Percentiles rank a stretch among this genome's conserved stretches.
These are phyloP conservation scores for Auriculariales sp. DNA, from an alignment of 768 basidiomycete genomes.

Conservation along the genomic window DNA sequence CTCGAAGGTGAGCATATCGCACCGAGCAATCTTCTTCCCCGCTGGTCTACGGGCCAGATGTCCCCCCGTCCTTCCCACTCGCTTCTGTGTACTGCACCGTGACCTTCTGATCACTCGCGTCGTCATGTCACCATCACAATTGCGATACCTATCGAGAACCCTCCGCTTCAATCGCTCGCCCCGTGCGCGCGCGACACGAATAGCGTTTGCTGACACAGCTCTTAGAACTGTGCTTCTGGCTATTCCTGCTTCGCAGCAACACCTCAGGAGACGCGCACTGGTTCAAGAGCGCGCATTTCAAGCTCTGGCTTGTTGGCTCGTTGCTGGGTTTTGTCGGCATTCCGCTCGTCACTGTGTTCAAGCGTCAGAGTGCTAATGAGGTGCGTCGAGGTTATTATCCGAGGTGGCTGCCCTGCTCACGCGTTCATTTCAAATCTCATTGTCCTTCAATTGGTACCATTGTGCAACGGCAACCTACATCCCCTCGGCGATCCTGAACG, in stretches of 20 bases:
- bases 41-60: too few relatives aligned
- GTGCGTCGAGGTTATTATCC: too few relatives aligned
- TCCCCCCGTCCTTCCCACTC: too few relatives aligned
- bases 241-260: conserved; percentile 60
- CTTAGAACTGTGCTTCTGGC: conserved; percentile 82
- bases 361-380: conserved; percentile 40
- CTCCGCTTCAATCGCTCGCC: background rate
- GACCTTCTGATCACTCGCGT: background rate
- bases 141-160: background rate
- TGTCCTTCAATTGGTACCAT: too few relatives aligned
- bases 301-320: conserved; percentile 56
- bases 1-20: conserved; percentile 48
- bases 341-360: conserved; percentile 55
- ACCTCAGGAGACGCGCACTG: conserved; percentile 40
- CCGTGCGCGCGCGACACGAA: too few relatives aligned
- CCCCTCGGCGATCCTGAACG: too few relatives aligned
- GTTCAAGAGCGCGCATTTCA: conserved; percentile 67
- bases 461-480: too few relatives aligned
- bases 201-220: too few relatives aligned
- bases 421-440: too few relatives aligned
- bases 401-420: too few relatives aligned
- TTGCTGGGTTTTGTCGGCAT: conserved; percentile 43
- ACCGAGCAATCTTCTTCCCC: too few relatives aligned
- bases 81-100: too few relatives aligned
- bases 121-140: background rate